Percentiles rank a stretch among this genome's conserved stretches.
phyloP scores from a whole-genome alignment of 306 rosid genomes.

The Corylus americana region DNA sequence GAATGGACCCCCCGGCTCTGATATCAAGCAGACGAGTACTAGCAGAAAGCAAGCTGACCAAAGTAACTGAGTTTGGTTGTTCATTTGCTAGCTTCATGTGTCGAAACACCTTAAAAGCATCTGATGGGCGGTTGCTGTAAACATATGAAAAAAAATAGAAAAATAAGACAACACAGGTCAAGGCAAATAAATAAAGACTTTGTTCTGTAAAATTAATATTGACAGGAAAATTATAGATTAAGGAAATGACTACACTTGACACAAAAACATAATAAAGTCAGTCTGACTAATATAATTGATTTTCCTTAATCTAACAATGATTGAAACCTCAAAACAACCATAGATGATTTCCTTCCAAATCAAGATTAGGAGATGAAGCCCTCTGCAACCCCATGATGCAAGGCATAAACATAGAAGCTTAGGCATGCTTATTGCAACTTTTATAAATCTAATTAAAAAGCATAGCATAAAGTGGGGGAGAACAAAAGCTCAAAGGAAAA shows the following conservation, averaged over 20 bases:
- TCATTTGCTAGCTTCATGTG: slow-evolving; percentile 38
- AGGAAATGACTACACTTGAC: neutral
- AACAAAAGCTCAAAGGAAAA: neutral
- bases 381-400: neutral
- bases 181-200: neutral
- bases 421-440: neutral
- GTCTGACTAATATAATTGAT: neutral
- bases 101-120: slow-evolving; percentile 36
- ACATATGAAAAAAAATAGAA: neutral
- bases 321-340: neutral
- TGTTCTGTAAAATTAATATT: neutral
- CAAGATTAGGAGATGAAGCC: neutral
- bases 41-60: slow-evolving; percentile 60
- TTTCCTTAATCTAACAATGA: neutral
- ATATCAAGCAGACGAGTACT: slow-evolving; percentile 38
- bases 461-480: neutral
- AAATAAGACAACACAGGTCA: neutral
- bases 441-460: neutral
- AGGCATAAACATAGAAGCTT: neutral
- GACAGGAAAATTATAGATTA: neutral
- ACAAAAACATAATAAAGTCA: neutral
- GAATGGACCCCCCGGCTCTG: slow-evolving; percentile 46
- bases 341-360: neutral
- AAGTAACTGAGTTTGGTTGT: slow-evolving; percentile 51
- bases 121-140: slow-evolving; percentile 31